Evolutionary conservation across 1,284 basidiomycete genomes (phyloP).

Genomic region (Tausonia pullulans): DNA sequence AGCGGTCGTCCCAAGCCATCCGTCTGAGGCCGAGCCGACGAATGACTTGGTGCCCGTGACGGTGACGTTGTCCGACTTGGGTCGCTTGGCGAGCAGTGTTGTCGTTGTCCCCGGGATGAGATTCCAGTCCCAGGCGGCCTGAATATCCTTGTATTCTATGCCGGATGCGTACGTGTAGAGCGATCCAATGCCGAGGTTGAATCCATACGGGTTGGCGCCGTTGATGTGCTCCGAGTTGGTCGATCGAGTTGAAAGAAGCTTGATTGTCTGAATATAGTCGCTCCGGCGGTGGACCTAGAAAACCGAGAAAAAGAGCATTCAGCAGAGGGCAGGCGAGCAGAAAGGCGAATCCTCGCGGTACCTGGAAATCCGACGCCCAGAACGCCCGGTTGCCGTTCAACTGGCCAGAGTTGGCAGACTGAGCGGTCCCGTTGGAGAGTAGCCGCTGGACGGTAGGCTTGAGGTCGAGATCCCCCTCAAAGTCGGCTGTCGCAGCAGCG

Average conservation of each 20-base stretch:
- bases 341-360: conserved; percentile 22
- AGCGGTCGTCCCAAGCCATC: conserved; percentile 43
- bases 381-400: conserved; percentile 53
- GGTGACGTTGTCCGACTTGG: conserved; percentile 38
- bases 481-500: conserved; percentile 20
- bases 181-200: conserved; percentile 54
- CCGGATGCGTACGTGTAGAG: conserved; percentile 52
- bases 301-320: background rate
- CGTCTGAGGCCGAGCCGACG: conserved; percentile 53
- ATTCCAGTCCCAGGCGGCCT: conserved; percentile 60
- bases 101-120: conserved; percentile 56
- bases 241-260: conserved; percentile 53
- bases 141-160: conserved; percentile 56
- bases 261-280: conserved; percentile 49
- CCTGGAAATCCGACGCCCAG: conserved; percentile 58
- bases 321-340: background rate
- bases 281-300: conserved; percentile 48
- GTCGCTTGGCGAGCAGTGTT: conserved; percentile 44
- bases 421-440: conserved; percentile 27
- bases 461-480: conserved; percentile 36
- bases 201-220: conserved; percentile 46
- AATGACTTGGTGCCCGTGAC: conserved; percentile 44
- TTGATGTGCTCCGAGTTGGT: conserved; percentile 55
- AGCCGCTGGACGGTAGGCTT: conserved; percentile 38
- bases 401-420: conserved; percentile 48